Conservation (phyloP, 2,329 filamentous ascomycete genomes). For the Stachybotrys chlorohalonatus region DNA sequence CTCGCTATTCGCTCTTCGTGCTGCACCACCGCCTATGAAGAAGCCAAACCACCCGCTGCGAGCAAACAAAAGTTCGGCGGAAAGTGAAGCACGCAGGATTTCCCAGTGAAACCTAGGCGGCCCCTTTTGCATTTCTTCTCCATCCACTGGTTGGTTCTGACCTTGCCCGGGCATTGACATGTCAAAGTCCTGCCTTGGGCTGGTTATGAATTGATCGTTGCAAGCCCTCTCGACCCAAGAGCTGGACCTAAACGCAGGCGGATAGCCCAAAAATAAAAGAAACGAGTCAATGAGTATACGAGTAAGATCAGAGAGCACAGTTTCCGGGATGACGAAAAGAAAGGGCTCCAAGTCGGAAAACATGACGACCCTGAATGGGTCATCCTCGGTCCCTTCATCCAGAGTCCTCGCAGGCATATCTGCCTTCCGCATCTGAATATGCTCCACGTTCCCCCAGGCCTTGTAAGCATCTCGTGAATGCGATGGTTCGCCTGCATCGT, state of each 20-base stretch:
- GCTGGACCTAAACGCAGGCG: constrained; percentile 31
- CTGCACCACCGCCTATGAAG: constrained; percentile 16
- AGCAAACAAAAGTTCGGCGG: constrained; percentile 46
- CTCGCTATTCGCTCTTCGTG: constrained; percentile 9
- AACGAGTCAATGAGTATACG: constrained; percentile 59
- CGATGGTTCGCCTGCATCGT: background rate
- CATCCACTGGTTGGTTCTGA: constrained; percentile 4
- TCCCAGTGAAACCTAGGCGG: constrained; percentile 20
- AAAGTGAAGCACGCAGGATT: constrained; percentile 20
- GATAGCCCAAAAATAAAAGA: constrained; percentile 57
- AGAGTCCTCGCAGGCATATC: constrained; percentile 61
- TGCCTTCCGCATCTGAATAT: constrained; percentile 34
- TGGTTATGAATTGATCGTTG: constrained; percentile 19
- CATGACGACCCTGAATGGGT: constrained; percentile 75
- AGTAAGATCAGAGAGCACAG: constrained; percentile 22
- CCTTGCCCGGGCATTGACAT: background rate
- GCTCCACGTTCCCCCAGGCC: constrained; percentile 47
- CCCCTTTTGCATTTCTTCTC: constrained; percentile 12
- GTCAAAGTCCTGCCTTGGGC: constrained; percentile 1
- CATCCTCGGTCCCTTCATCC: constrained; percentile 68
- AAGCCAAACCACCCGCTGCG: constrained; percentile 34
- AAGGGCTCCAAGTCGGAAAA: constrained; percentile 65
- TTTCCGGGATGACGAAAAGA: constrained; percentile 41
- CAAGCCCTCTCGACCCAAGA: constrained; percentile 19
- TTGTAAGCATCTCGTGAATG: constrained; percentile 36